phyloP scores from a whole-genome alignment of 2,329 filamentous ascomycete genomes.

The Aureobasidium lini region DNA sequence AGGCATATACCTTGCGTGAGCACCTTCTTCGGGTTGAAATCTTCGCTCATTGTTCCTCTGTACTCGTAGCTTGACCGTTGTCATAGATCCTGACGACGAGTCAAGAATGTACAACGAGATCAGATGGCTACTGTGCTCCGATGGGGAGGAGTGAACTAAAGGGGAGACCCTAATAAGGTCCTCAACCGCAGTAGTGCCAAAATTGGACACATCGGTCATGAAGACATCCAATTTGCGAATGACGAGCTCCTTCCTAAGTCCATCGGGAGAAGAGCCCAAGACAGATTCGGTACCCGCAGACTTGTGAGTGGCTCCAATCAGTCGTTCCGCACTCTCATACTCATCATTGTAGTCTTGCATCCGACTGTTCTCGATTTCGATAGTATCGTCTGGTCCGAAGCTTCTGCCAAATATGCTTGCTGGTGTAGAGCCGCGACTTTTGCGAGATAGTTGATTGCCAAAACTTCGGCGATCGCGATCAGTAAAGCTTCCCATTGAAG shows the following conservation, averaged over 20 bases:
- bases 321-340: constrained; percentile 4
- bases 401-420: constrained; percentile 34
- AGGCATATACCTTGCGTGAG: not conserved
- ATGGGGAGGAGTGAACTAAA: not conserved
- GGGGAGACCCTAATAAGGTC: constrained; percentile 3
- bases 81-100: constrained; percentile 1
- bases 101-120: constrained; percentile 6
- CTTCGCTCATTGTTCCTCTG: not conserved
- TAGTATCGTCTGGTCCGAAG: constrained; percentile 25
- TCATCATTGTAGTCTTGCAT: constrained; percentile 19
- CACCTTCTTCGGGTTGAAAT: not conserved
- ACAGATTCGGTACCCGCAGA: constrained; percentile 14
- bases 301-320: constrained; percentile 14
- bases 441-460: constrained; percentile 30
- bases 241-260: constrained; percentile 28
- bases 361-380: constrained; percentile 27
- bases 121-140: not conserved
- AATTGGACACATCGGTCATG: constrained; percentile 17
- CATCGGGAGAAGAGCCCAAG: constrained; percentile 25
- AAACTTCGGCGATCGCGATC: constrained; percentile 52
- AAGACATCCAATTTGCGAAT: constrained; percentile 22
- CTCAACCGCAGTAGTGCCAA: not conserved
- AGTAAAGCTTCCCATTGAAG: constrained; percentile 65
- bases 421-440: constrained; percentile 50
- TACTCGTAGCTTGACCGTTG: constrained; percentile 1